Percentiles rank a stretch among this genome's conserved stretches.
Conservation (phyloP, 306 rosid species). For the Sesbania bispinosa region DNA sequence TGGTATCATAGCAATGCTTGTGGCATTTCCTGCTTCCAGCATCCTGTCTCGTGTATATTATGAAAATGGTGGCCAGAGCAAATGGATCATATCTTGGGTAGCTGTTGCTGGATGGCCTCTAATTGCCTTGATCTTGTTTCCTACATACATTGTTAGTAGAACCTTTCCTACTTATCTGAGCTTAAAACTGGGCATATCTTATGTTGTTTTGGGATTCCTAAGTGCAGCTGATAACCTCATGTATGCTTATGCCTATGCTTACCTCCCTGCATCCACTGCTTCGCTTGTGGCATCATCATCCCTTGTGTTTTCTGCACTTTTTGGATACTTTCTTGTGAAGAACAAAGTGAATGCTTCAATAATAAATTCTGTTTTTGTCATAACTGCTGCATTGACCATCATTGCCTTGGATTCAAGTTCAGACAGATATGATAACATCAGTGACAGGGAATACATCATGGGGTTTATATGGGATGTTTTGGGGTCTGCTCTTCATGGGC, state of each 20-base stretch:
- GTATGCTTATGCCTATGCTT: constrained; percentile 96
- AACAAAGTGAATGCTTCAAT: constrained; percentile 69
- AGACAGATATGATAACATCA: constrained; percentile 57
- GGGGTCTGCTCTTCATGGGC: constrained; percentile 94
- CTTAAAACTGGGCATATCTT: constrained; percentile 51
- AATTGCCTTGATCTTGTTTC: constrained; percentile 60
- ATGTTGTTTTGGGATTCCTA: constrained; percentile 58
- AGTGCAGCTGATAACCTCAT: constrained; percentile 92
- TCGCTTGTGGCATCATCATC: constrained; percentile 85
- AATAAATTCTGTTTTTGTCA: constrained; percentile 58
- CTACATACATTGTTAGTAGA: constrained; percentile 49
- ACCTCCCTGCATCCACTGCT: constrained; percentile 93
- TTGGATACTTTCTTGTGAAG: constrained; percentile 75
- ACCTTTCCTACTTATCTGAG: constrained; percentile 58
- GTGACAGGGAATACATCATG: constrained; percentile 52
- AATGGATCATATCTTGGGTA: constrained; percentile 96
- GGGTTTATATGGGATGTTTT: constrained; percentile 86
- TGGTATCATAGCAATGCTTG: constrained; percentile 72
- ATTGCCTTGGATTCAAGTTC: constrained; percentile 85
- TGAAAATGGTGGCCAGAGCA: constrained; percentile 73
- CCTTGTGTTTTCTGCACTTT: constrained; percentile 69
- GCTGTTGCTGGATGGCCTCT: constrained; percentile 95
- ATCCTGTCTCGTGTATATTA: constrained; percentile 84
- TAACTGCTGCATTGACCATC: constrained; percentile 71
- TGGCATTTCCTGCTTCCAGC: constrained; percentile 89